These are phyloP conservation scores for Boletus subcaerulescens DNA, from an alignment of 768 basidiomycete species.

Conservation along the genomic window DNA sequence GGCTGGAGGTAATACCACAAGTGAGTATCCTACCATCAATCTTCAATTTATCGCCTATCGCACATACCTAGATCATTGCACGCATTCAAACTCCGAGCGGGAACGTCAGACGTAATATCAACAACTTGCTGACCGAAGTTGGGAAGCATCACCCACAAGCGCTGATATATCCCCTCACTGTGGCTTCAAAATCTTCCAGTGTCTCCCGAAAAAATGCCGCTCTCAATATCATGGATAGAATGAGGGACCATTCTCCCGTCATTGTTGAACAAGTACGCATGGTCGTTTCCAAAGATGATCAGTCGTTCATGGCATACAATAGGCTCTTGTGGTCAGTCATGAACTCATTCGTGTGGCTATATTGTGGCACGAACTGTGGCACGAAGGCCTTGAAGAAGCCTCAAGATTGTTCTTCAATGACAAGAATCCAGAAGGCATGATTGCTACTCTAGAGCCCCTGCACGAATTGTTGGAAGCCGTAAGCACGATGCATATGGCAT, in stretches of 20 bases:
- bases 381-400: slow-evolving; percentile 97
- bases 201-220: slow-evolving; percentile 78
- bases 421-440: slow-evolving; percentile 97
- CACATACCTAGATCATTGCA: slow-evolving; percentile 77
- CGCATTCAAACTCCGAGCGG: slow-evolving; percentile 92
- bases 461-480: slow-evolving; percentile 91
- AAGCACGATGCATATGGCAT: slow-evolving; percentile 20
- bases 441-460: slow-evolving; percentile 84
- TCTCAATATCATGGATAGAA: slow-evolving; percentile 81
- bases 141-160: slow-evolving; percentile 98
- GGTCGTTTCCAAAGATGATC: background rate
- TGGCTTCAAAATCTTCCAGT: slow-evolving; percentile 95
- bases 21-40: slow-evolving; percentile 37
- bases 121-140: slow-evolving; percentile 83
- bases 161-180: slow-evolving; percentile 91
- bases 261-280: slow-evolving; percentile 82
- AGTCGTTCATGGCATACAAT: slow-evolving; percentile 2
- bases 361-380: slow-evolving; percentile 98
- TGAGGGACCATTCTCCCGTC: slow-evolving; percentile 84
- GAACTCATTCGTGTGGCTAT: slow-evolving; percentile 98
- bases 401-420: slow-evolving; percentile 96
- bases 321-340: slow-evolving; percentile 86
- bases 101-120: slow-evolving; percentile 86
- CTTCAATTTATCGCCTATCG: background rate
- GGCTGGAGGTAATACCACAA: slow-evolving; percentile 98